These are phyloP conservation scores for Striga hermonthica DNA, from an alignment of 305 asterid genomes.

Conservation along the genomic window DNA sequence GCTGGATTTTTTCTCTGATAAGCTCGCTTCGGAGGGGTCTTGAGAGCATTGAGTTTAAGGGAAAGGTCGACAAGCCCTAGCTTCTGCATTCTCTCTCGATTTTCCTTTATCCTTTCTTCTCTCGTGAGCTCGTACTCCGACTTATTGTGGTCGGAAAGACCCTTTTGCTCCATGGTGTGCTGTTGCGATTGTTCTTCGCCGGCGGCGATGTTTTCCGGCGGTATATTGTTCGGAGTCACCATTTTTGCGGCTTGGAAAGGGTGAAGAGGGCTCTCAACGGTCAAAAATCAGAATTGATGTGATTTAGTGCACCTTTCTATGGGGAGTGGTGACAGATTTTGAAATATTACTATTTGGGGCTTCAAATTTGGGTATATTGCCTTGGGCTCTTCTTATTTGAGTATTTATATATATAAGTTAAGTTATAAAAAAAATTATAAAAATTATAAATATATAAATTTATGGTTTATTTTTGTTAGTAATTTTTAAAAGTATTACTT, in stretches of 20 bases:
- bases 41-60: conserved; percentile 50
- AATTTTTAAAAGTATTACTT: no score
- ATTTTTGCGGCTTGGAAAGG: conserved; percentile 21
- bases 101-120: conserved; percentile 74
- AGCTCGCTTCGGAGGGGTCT: conserved; percentile 31
- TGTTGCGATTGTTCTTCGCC: conserved; percentile 22
- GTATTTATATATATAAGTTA: no score
- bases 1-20: conserved; percentile 29
- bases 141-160: conserved; percentile 24
- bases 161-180: conserved; percentile 24
- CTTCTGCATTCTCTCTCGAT: conserved; percentile 79
- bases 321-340: neutral
- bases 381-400: no score
- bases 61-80: conserved; percentile 76
- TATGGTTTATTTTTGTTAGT: no score
- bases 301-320: neutral
- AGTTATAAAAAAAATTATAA: no score
- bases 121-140: conserved; percentile 68
- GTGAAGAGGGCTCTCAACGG: conserved; percentile 30
- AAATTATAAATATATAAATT: no score
- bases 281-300: conserved; percentile 11
- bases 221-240: conserved; percentile 29
- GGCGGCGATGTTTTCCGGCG: conserved; percentile 26
- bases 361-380: conserved; percentile 19
- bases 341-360: conserved; percentile 14